phyloP scores from a whole-genome alignment of 805 yeast genomes.

The Cyberlindnera mrakii region DNA sequence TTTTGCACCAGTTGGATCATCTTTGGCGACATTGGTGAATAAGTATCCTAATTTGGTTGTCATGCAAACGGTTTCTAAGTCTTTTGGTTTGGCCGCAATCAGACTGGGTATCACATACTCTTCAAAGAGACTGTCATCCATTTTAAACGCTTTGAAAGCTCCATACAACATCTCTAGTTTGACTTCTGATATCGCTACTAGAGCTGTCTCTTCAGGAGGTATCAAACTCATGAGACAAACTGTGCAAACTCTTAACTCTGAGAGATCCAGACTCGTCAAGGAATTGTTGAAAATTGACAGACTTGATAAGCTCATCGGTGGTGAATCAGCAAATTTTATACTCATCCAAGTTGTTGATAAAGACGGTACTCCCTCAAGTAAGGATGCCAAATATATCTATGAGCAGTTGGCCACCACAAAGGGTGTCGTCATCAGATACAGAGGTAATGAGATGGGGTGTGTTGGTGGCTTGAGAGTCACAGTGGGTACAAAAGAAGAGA shows the following conservation, averaged over 20 bases:
- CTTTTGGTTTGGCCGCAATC: constrained; percentile 95
- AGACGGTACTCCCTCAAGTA: constrained; percentile 59
- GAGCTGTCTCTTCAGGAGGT: constrained; percentile 62
- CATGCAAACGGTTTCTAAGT: constrained; percentile 86
- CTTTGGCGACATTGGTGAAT: constrained; percentile 73
- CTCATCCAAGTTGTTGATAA: constrained; percentile 64
- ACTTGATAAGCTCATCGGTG: constrained; percentile 75
- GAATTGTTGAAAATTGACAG: constrained; percentile 52
- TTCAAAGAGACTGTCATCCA: constrained; percentile 48
- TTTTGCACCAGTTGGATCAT: constrained; percentile 62
- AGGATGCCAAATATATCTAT: constrained; percentile 62
- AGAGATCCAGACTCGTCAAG: constrained; percentile 49
- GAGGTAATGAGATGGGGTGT: constrained; percentile 90
- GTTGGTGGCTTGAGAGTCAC: constrained; percentile 83
- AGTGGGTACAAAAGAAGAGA: constrained; percentile 79
- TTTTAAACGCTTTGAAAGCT: constrained; percentile 87
- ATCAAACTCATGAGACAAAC: constrained; percentile 51
- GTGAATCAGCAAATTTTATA: constrained; percentile 80
- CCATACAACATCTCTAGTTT: constrained; percentile 89
- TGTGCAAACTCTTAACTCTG: constrained; percentile 43
- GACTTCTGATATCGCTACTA: constrained; percentile 67
- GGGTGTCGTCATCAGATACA: constrained; percentile 80
- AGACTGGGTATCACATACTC: constrained; percentile 81
- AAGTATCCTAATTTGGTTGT: constrained; percentile 79
- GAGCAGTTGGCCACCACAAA: constrained; percentile 61